These are phyloP conservation scores for Colletotrichum godetiae DNA, from an alignment of 2,329 filamentous ascomycete species.

Conservation along the genomic window DNA sequence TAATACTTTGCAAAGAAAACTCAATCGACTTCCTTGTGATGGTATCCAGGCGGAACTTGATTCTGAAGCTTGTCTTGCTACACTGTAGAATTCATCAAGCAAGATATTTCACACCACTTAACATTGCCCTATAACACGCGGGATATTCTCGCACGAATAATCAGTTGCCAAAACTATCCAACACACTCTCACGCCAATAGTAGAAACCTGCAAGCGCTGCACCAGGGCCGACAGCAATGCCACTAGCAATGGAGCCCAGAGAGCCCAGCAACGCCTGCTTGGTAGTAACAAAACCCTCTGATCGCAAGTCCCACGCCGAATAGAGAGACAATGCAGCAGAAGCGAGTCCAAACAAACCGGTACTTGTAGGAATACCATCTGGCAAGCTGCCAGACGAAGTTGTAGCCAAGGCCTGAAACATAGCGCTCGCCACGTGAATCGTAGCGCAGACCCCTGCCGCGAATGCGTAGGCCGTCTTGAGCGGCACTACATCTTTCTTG, in stretches of 20 bases:
- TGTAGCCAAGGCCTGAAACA: background rate
- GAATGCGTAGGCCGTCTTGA: slow-evolving; percentile 6
- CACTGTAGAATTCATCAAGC: too few species aligned
- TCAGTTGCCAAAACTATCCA: background rate
- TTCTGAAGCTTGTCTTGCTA: background rate
- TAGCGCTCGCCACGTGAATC: background rate
- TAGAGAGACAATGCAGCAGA: background rate
- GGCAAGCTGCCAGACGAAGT: background rate
- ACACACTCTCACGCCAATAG: slow-evolving; percentile 13
- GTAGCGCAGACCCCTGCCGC: background rate
- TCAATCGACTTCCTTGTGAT: too few species aligned
- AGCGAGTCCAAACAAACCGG: background rate
- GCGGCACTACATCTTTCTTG: slow-evolving; percentile 5
- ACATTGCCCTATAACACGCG: too few species aligned
- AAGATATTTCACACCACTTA: background rate
- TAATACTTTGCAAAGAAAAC: too few species aligned
- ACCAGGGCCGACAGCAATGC: background rate
- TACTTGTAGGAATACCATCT: slow-evolving; percentile 23
- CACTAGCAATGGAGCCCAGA: background rate
- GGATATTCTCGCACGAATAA: too few species aligned
- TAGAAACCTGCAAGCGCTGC: slow-evolving; percentile 9
- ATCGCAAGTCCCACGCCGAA: background rate
- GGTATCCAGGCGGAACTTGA: background rate
- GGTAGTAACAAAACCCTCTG: background rate
- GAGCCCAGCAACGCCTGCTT: background rate